These are phyloP conservation scores for Ceratocystis ficicola DNA, from an alignment of 2,329 filamentous ascomycete genomes.

Conservation along the genomic window DNA sequence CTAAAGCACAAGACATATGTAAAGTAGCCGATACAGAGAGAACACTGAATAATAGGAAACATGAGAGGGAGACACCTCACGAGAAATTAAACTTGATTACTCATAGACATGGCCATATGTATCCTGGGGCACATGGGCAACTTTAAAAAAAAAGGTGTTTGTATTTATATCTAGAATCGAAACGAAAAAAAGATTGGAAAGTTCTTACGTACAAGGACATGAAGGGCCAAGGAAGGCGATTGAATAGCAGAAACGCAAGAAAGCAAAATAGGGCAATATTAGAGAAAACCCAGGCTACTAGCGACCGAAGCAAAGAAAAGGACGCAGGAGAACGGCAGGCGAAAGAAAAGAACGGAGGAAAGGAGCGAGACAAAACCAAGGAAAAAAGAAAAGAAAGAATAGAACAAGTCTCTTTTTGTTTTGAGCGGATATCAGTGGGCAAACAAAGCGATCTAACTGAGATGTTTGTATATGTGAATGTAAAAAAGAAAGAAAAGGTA, in stretches of 20 bases:
- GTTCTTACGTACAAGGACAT: constrained; percentile 10
- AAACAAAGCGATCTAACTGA: background rate
- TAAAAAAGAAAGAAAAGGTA: constrained; percentile 9
- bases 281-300: no score
- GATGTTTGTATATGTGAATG: constrained; percentile 9
- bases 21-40: no score
- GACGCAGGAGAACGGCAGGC: constrained; percentile 23
- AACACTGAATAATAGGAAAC: no score
- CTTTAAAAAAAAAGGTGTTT: background rate
- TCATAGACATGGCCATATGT: background rate
- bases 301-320: constrained; percentile 12
- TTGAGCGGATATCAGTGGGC: background rate
- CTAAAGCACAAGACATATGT: no score
- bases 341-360: constrained; percentile 22
- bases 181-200: background rate
- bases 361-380: constrained; percentile 19
- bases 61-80: no score
- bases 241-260: constrained; percentile 8
- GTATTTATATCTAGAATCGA: background rate
- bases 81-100: no score
- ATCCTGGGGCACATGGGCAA: background rate
- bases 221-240: constrained; percentile 10
- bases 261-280: constrained; percentile 5
- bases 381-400: background rate
- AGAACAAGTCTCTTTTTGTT: background rate